Percentiles rank a stretch among this genome's conserved stretches.
phyloP scores from a whole-genome alignment of 2,329 filamentous ascomycete species.

The Gaeumannomyces tritici region DNA sequence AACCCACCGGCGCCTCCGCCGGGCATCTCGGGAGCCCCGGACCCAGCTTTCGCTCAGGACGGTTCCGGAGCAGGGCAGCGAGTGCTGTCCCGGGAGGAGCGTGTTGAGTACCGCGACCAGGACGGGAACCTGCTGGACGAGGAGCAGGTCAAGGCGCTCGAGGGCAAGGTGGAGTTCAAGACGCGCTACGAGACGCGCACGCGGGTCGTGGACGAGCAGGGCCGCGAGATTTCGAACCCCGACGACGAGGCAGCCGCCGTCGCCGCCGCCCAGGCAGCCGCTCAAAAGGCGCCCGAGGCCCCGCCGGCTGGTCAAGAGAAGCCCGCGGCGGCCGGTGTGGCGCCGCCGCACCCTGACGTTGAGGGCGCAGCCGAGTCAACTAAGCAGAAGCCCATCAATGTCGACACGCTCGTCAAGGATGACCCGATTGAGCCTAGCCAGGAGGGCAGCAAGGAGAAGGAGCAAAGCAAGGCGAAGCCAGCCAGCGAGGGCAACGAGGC shows the following conservation, averaged over 20 bases:
- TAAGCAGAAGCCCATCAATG: slow-evolving; percentile 17
- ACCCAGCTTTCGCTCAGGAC: slow-evolving; percentile 19
- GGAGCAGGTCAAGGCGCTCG: slow-evolving; percentile 72
- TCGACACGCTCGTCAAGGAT: slow-evolving; percentile 21
- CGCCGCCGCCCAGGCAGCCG: slow-evolving; percentile 16
- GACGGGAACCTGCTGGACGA: slow-evolving; percentile 80
- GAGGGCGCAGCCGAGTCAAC: slow-evolving; percentile 53
- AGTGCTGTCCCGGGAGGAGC: slow-evolving; percentile 58
- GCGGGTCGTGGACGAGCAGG: slow-evolving; percentile 67
- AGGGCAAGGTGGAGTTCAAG: slow-evolving; percentile 92
- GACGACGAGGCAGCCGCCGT: slow-evolving; percentile 7
- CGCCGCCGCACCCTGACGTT: slow-evolving; percentile 51
- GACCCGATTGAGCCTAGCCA: slow-evolving; percentile 37
- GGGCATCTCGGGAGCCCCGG: slow-evolving; percentile 37
- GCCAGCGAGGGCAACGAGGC: slow-evolving; percentile 55
- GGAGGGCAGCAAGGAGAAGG: slow-evolving; percentile 49
- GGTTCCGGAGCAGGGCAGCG: slow-evolving; percentile 30
- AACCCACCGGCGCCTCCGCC: slow-evolving; percentile 7
- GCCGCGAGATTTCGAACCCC: slow-evolving; percentile 59
- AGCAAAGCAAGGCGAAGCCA: slow-evolving; percentile 47
- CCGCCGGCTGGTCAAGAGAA: slow-evolving; percentile 20
- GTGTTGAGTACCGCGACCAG: slow-evolving; percentile 89
- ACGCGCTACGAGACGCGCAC: slow-evolving; percentile 95
- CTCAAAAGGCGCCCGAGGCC: slow-evolving; percentile 4
- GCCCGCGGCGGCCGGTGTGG: slow-evolving; percentile 24